These are phyloP conservation scores for Ustilago tritici DNA, from an alignment of 1,284 basidiomycete species.

Conservation along the genomic window DNA sequence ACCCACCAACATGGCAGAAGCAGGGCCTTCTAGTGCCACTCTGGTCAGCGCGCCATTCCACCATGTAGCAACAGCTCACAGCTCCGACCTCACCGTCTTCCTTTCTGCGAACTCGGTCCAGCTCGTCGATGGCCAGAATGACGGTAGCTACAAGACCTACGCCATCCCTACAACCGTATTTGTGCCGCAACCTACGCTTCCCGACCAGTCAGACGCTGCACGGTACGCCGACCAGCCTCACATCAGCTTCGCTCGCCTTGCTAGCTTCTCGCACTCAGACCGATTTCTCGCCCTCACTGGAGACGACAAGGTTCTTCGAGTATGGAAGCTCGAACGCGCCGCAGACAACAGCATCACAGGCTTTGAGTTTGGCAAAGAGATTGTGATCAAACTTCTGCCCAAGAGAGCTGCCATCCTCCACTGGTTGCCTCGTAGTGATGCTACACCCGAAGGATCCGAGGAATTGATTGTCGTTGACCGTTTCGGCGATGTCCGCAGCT, in stretches of 20 bases:
- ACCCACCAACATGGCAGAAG: conserved; percentile 33
- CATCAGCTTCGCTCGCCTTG: conserved; percentile 57
- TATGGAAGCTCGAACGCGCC: conserved; percentile 45
- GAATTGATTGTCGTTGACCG: conserved; percentile 61
- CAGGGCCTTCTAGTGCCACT: conserved; percentile 31
- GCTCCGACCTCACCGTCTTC: conserved; percentile 28
- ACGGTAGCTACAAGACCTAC: conserved; percentile 26
- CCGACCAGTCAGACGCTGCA: conserved; percentile 50
- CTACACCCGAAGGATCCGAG: conserved; percentile 30
- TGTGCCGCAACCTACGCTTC: conserved; percentile 47
- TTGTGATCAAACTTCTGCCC: conserved; percentile 54
- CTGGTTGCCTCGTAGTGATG: conserved; percentile 47
- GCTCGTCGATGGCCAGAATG: conserved; percentile 27
- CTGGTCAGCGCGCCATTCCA: conserved; percentile 44
- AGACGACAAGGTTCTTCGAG: conserved; percentile 65
- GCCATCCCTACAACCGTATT: conserved; percentile 42
- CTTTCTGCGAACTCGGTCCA: conserved; percentile 54
- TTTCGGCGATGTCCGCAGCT: conserved; percentile 63
- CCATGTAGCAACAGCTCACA: conserved; percentile 42
- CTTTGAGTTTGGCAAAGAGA: conserved; percentile 50
- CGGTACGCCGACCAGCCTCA: conserved; percentile 37
- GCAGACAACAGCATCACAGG: conserved; percentile 18
- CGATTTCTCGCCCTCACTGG: conserved; percentile 59
- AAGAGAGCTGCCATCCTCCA: conserved; percentile 63
- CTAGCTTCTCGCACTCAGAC: conserved; percentile 55